Conservation (phyloP, 1,284 basidiomycete genomes). For the Exsudoporus floridanus region DNA sequence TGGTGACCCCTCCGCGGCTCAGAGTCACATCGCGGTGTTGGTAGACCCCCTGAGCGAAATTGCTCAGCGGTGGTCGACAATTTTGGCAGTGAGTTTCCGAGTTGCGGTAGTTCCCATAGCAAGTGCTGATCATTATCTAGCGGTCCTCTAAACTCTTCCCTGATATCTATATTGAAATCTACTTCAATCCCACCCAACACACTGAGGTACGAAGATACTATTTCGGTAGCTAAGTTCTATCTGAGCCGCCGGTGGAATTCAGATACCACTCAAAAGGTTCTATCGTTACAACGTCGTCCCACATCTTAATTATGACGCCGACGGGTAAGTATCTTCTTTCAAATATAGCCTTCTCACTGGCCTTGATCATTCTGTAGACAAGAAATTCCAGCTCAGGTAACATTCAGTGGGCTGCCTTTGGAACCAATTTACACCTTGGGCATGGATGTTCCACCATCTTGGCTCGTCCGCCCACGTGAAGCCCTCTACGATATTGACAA, state of each 20-base stretch:
- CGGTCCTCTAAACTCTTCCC: conserved; percentile 46
- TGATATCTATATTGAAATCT: conserved; percentile 67
- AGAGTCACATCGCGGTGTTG: conserved; percentile 73
- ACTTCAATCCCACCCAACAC: conserved; percentile 69
- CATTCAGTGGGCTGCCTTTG: conserved; percentile 55
- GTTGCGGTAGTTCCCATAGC: not conserved
- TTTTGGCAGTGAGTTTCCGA: conserved; percentile 58
- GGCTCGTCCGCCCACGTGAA: conserved; percentile 89
- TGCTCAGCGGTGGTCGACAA: conserved; percentile 82
- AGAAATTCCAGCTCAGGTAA: conserved; percentile 51
- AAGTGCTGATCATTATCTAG: conserved; percentile 12
- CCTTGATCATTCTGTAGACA: conserved; percentile 38
- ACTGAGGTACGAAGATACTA: conserved; percentile 53
- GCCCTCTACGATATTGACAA: conserved; percentile 96
- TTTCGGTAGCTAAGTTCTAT: not conserved
- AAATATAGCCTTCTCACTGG: not conserved
- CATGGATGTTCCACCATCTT: conserved; percentile 86
- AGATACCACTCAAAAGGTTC: conserved; percentile 93
- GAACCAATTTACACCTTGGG: conserved; percentile 87
- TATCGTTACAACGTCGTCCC: conserved; percentile 78
- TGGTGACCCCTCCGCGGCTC: conserved; percentile 66
- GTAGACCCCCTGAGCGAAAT: conserved; percentile 84
- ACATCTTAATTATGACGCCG: conserved; percentile 62
- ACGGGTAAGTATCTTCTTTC: conserved; percentile 53
- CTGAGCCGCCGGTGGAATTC: not conserved